These are phyloP conservation scores for Candida sp. DNA, from an alignment of 1,139 yeast genomes.

Conservation along the genomic window DNA sequence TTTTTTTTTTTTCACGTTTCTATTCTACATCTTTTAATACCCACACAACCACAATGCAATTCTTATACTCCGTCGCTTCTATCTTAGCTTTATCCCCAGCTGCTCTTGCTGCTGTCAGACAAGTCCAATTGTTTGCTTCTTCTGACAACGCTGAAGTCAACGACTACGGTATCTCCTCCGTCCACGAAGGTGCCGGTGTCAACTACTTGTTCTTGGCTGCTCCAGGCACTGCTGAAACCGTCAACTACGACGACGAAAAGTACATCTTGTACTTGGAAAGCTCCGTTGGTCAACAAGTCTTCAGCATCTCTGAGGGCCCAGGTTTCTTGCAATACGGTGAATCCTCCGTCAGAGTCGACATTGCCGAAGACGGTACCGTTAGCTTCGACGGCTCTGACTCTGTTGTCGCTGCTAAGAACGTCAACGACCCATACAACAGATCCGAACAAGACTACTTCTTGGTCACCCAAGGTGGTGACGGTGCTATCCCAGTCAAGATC, in stretches of 20 bases:
- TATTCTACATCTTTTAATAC: not conserved
- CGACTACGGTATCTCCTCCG: slow-evolving; percentile 32
- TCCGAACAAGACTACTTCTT: slow-evolving; percentile 25
- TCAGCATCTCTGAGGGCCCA: slow-evolving; percentile 1
- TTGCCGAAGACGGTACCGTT: slow-evolving; percentile 57
- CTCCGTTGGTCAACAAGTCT: slow-evolving; percentile 1
- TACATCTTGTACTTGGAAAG: slow-evolving; percentile 39
- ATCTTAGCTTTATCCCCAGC: slow-evolving; percentile 20
- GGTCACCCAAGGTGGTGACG: slow-evolving; percentile 16
- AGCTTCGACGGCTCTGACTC: slow-evolving; percentile 35
- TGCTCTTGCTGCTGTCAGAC: slow-evolving; percentile 22
- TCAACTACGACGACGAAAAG: slow-evolving; percentile 60
- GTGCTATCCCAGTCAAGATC: slow-evolving; percentile 23
- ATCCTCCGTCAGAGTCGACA: slow-evolving; percentile 12
- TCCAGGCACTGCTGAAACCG: slow-evolving; percentile 7
- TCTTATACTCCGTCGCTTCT: slow-evolving; percentile 18
- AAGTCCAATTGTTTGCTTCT: slow-evolving; percentile 19
- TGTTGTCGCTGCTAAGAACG: slow-evolving; percentile 43
- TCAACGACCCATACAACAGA: slow-evolving; percentile 45
- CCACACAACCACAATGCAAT: slow-evolving; percentile 9
- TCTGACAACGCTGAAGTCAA: slow-evolving; percentile 24
- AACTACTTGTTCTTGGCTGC: slow-evolving; percentile 42
- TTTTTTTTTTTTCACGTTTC: not conserved
- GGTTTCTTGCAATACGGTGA: slow-evolving; percentile 15
- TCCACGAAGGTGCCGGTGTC: slow-evolving; percentile 62